Percentiles rank a stretch among this genome's conserved stretches.
Evolutionary conservation across 2,329 filamentous ascomycete species (phyloP).

Genomic region (Ceratocystis alfenasii): DNA sequence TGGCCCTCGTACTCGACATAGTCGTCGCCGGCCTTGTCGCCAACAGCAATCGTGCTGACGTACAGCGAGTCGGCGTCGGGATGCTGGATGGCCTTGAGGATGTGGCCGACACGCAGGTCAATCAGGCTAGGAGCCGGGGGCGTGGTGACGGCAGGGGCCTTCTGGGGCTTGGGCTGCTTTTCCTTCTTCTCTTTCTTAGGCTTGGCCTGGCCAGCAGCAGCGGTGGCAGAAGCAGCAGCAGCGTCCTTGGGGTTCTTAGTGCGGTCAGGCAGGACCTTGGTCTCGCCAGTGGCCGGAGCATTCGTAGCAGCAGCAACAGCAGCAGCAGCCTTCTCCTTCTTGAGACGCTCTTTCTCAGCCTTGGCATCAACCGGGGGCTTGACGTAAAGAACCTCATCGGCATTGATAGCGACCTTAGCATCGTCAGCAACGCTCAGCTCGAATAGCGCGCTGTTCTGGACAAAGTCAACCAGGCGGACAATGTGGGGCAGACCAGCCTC

Average conservation of each 20-base stretch:
- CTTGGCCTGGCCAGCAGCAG: conserved; percentile 32
- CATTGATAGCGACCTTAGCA: conserved; percentile 69
- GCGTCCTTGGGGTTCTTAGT: conserved; percentile 53
- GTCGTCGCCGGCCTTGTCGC: conserved; percentile 78
- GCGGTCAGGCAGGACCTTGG: conserved; percentile 44
- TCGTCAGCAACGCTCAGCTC: conserved; percentile 55
- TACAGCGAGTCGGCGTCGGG: conserved; percentile 93
- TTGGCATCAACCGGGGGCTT: conserved; percentile 84
- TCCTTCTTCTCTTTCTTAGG: conserved; percentile 51
- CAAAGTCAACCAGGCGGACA: conserved; percentile 83
- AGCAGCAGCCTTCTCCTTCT: conserved; percentile 81
- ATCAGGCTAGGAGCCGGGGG: conserved; percentile 76
- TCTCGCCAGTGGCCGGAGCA: conserved; percentile 35
- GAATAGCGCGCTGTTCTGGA: conserved; percentile 75
- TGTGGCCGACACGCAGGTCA: conserved; percentile 92
- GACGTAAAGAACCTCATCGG: conserved; percentile 69
- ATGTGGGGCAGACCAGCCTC: conserved; percentile 83
- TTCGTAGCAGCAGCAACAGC: conserved; percentile 42
- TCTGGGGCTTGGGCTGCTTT: conserved; percentile 66
- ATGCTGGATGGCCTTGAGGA: conserved; percentile 89
- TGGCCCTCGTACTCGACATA: conserved; percentile 86
- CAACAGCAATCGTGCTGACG: conserved; percentile 90
- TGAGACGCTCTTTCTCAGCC: conserved; percentile 90
- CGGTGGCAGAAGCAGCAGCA: conserved; percentile 27
- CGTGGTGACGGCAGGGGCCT: conserved; percentile 55